A percentile compares a stretch with the other conserved stretches of the same genome.
Conservation (phyloP, 768 basidiomycete genomes). For the Leccinum fibrillosum region DNA sequence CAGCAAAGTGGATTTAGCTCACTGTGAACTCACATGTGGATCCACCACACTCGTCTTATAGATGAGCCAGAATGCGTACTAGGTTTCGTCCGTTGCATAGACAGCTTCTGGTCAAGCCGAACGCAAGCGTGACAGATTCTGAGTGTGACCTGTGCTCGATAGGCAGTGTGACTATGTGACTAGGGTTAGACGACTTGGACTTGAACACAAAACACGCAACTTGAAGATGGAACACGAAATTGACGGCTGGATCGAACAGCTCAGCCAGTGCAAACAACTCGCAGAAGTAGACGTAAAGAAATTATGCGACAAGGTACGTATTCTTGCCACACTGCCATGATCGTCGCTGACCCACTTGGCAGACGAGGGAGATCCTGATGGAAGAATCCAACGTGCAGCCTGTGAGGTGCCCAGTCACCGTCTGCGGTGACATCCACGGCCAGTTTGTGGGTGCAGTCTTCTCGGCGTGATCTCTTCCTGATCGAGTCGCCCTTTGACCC, state of each 20-base stretch:
- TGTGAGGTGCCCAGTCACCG: conserved; percentile 97
- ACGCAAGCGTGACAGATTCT: conserved; percentile 27
- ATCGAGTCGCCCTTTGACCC: conserved; percentile 17
- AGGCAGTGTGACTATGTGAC: conserved; percentile 28
- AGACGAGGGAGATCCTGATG: conserved; percentile 98
- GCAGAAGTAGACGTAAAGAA: conserved; percentile 94
- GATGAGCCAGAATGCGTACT: background rate
- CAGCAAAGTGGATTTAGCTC: background rate
- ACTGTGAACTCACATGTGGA: background rate
- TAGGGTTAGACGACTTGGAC: conserved; percentile 14
- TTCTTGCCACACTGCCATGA: background rate
- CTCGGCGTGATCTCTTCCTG: conserved; percentile 22
- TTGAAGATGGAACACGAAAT: conserved; percentile 63
- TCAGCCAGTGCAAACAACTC: conserved; percentile 96
- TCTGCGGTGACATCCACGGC: conserved; percentile 99
- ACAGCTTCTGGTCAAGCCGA: conserved; percentile 40
- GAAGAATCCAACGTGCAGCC: conserved; percentile 99
- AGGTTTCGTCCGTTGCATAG: too few species aligned
- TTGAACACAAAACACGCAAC: conserved; percentile 8
- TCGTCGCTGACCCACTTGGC: conserved; percentile 17
- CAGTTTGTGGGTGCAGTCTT: conserved; percentile 83
- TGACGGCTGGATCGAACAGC: conserved; percentile 95
- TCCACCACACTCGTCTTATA: background rate
- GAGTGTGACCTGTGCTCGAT: conserved; percentile 24
- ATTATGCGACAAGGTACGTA: conserved; percentile 92